Evolutionary conservation across 208 protist genomes (phyloP).

Genomic region (Leishmania tarentolae): DNA sequence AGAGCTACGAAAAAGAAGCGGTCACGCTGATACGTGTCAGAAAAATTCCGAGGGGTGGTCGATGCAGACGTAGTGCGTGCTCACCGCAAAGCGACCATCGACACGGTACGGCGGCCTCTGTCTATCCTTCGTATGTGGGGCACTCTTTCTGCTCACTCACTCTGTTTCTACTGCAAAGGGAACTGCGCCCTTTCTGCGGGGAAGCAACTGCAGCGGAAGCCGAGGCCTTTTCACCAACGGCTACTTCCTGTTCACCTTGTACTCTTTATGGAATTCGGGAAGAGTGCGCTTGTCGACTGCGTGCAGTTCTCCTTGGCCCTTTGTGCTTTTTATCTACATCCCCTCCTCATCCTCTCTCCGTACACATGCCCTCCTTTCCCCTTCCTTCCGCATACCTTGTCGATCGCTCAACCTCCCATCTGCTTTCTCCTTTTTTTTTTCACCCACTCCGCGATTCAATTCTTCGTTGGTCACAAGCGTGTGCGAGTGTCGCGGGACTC

Average conservation of each 20-base stretch:
- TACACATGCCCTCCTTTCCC: neutral
- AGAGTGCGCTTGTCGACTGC: neutral
- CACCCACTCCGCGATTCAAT: neutral
- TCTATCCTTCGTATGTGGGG: neutral
- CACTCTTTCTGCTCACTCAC: neutral
- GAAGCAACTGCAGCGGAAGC: neutral
- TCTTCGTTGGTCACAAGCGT: neutral
- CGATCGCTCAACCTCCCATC: neutral
- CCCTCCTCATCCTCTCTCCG: too few relatives aligned
- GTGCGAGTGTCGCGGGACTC: neutral
- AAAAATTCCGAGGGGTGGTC: neutral
- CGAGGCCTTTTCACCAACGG: neutral
- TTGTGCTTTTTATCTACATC: too few relatives aligned
- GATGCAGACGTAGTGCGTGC: neutral
- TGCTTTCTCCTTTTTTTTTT: neutral
- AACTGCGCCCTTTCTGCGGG: neutral
- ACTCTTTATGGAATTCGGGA: neutral
- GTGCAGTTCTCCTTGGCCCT: neutral
- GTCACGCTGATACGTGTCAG: neutral
- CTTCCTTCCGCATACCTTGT: neutral
- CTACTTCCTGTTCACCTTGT: neutral
- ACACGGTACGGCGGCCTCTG: neutral
- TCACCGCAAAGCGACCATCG: neutral
- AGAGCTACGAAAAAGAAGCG: neutral
- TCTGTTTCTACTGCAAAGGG: neutral